Conservation (phyloP, 176 grass and related monocot species). For the Hordeum marinum region DNA sequence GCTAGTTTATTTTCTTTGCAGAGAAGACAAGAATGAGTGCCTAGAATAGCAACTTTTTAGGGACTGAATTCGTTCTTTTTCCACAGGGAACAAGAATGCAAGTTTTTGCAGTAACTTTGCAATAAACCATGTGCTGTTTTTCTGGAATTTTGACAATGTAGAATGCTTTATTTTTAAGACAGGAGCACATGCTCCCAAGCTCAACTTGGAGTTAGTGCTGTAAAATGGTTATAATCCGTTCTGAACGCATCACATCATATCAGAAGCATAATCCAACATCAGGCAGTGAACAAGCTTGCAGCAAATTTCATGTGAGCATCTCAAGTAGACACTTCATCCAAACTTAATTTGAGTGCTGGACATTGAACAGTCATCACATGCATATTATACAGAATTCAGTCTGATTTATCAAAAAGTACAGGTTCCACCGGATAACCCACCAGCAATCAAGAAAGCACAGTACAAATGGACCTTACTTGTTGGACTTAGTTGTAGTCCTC, state of each 20-base stretch:
- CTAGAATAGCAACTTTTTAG: no score
- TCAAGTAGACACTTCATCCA: not conserved
- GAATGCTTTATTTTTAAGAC: no score
- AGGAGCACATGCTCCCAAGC: no score
- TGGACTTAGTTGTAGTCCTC: not conserved
- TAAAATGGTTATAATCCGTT: slow-evolving; percentile 7
- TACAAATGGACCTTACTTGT: not conserved
- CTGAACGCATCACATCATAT: not conserved
- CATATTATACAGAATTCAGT: not conserved
- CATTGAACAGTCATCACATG: not conserved
- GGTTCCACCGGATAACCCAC: not conserved
- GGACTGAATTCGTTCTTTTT: no score
- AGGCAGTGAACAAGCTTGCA: not conserved
- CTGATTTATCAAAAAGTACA: not conserved
- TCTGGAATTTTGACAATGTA: no score
- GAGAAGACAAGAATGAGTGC: no score
- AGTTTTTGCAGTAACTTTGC: no score
- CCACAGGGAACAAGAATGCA: no score
- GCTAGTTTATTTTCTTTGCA: no score
- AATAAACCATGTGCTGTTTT: no score
- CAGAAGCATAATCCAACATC: not conserved
- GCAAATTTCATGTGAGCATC: not conserved
- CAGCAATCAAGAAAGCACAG: not conserved
- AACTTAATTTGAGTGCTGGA: not conserved
- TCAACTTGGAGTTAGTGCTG: no score